Evolutionary conservation across 345 rosid genomes (phyloP).

Genomic region (Passiflora organensis): DNA sequence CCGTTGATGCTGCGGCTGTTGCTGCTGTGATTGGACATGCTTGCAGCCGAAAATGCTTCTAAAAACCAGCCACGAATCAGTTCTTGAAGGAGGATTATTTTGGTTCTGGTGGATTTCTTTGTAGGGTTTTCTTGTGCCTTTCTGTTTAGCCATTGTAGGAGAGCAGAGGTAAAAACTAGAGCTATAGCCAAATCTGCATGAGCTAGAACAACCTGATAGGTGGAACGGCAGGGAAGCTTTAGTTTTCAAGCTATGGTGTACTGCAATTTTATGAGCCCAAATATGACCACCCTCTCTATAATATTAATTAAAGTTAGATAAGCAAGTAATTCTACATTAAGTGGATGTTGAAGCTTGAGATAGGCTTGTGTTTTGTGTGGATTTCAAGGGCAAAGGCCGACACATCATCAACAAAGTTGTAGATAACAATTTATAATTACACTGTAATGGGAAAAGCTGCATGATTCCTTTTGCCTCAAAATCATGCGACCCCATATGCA

Average conservation of each 20-base stretch:
- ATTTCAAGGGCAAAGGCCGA: conserved; percentile 20
- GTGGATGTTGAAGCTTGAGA: no score
- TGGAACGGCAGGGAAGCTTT: no score
- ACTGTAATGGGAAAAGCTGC: conserved; percentile 27
- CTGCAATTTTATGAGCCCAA: no score
- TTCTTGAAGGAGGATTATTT: conserved; percentile 37
- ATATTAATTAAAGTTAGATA: no score
- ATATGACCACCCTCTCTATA: no score
- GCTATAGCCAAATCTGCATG: not conserved
- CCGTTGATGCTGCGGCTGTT: not conserved
- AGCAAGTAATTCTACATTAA: no score
- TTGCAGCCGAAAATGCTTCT: conserved; percentile 52
- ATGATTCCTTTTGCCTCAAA: conserved; percentile 45
- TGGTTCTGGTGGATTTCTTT: conserved; percentile 31
- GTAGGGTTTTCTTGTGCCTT: conserved; percentile 27
- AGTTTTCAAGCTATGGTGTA: no score
- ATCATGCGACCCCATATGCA: conserved; percentile 25
- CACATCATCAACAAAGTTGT: conserved; percentile 3
- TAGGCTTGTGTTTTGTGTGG: not conserved
- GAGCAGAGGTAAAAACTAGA: not conserved
- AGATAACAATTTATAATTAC: no score
- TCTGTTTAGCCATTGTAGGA: conserved; percentile 40
- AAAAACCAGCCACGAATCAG: conserved; percentile 49
- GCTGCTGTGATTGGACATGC: conserved; percentile 9
- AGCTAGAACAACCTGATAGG: conserved; percentile 7